Evolutionary conservation across 129 eudicot species (phyloP), one percentile per base, ranked within the genome.

Genomic region (Chrysanthemum lavandulifolium): DNA sequence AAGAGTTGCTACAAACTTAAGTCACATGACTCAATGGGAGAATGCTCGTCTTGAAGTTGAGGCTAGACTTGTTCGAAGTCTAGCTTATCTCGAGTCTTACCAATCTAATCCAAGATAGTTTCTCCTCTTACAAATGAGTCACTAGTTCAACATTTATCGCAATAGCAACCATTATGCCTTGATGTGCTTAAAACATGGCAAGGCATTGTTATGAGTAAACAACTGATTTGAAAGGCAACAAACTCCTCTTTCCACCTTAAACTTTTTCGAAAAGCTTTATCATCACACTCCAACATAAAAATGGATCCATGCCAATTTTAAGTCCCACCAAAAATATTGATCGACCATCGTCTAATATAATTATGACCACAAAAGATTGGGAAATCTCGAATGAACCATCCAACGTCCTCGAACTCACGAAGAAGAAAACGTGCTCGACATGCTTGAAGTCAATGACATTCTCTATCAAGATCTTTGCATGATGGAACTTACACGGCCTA

Each of bases 11-110:
- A 65, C 84, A 65, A 57, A 71, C 69, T 71, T 83, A 31, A 80
- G 80, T 77, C 87, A 83, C 74, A 76, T 83, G 78, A 81, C 84
- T 54, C 84, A 83, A 59, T 83, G 87, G 87, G 88, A 84, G 47
- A 80, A 68, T 7, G 75, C 82, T 27, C 67, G 88, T 40, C 88
- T 83, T 9, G 84, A 84, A 84, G 88, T 82, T 23, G 85, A 84
- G 62, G 85, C 80, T 4, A 64, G 88, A 61, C 70, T 83, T 60
- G 64, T 21, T 25, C 79, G 79, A 15, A 71, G 59, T 62, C 82
- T 55, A 75, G 31, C 53, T 61, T 29, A 13, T 31, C 49, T 56
- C 16, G 51, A 75, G 18, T 36, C 67, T 14, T 53, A 66, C 58
- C 66, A 33, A 4, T n/a, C 49, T 2, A 52, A 52, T 25, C 18